These are phyloP conservation scores for Nematocida sp. DNA, from an alignment of 371 early-diverging fungal species.

Conservation along the genomic window DNA sequence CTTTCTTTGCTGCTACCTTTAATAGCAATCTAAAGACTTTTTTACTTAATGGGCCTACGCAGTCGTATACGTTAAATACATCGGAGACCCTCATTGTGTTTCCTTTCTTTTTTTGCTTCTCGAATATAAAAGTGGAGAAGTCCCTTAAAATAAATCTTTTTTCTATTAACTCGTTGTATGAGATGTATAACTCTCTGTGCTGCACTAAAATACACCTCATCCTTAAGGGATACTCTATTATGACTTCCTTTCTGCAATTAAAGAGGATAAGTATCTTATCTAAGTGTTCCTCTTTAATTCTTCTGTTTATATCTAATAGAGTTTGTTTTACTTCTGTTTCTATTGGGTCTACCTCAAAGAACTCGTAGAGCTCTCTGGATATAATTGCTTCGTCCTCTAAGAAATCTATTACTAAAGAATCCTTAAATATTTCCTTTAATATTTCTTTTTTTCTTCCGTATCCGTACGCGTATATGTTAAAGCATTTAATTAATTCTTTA, in stretches of 20 bases:
- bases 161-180: slow-evolving; percentile 36
- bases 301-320: slow-evolving; percentile 1
- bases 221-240: neutral
- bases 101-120: slow-evolving; percentile 4
- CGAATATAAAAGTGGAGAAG: slow-evolving; percentile 42
- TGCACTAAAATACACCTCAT: slow-evolving; percentile 25
- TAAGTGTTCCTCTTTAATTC: neutral
- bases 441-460: slow-evolving; percentile 34
- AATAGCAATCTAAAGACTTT: slow-evolving; percentile 27
- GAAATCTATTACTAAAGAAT: slow-evolving; percentile 26
- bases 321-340: slow-evolving; percentile 35
- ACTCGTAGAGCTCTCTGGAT: slow-evolving; percentile 30
- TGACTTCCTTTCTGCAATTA: slow-evolving; percentile 23
- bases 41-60: slow-evolving; percentile 34
- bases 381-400: slow-evolving; percentile 15
- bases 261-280: slow-evolving; percentile 28
- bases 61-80: slow-evolving; percentile 47
- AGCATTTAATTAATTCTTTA: slow-evolving; percentile 1
- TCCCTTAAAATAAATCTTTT: slow-evolving; percentile 33
- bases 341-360: slow-evolving; percentile 12
- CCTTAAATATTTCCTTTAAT: slow-evolving; percentile 37
- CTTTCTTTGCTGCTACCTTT: slow-evolving; percentile 17
- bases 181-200: slow-evolving; percentile 44
- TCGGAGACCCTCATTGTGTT: slow-evolving; percentile 10
- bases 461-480: slow-evolving; percentile 46